Evolutionary conservation across 441 rosid genomes (phyloP).

Genomic region (Omphalea diandra): DNA sequence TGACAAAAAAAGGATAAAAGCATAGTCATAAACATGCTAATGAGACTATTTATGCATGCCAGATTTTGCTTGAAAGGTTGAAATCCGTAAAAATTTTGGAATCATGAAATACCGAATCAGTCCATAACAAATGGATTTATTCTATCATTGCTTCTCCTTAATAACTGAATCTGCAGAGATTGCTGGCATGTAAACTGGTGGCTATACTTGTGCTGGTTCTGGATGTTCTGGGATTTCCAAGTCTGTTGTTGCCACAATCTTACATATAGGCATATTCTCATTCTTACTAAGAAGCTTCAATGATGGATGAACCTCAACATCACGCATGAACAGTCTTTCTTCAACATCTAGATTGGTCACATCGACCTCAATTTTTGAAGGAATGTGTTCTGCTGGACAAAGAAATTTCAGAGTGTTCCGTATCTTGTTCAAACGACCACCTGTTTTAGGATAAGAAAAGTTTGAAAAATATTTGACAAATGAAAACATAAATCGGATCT

Average conservation of each 20-base stretch:
- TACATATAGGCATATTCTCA: constrained; percentile 67
- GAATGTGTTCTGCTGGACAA: constrained; percentile 75
- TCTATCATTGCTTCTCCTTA: constrained; percentile 14
- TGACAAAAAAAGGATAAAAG: not conserved
- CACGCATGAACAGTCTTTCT: constrained; percentile 60
- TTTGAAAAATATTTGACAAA: constrained; percentile 6
- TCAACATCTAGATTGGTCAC: constrained; percentile 75
- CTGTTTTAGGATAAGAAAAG: constrained; percentile 38
- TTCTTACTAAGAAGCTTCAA: constrained; percentile 76
- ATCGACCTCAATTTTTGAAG: constrained; percentile 82
- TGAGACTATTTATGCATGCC: not conserved
- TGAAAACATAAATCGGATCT: not conserved
- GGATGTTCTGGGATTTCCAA: constrained; percentile 31
- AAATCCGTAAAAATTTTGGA: not conserved
- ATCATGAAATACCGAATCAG: constrained; percentile 9
- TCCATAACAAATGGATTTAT: constrained; percentile 12
- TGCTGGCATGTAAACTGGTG: constrained; percentile 15
- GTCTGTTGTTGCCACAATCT: constrained; percentile 51
- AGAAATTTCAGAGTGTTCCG: constrained; percentile 51
- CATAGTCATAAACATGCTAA: constrained; percentile 12
- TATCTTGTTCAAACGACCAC: constrained; percentile 55
- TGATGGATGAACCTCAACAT: constrained; percentile 63
- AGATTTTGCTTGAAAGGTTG: not conserved
- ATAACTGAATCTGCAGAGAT: constrained; percentile 5
- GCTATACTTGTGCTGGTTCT: constrained; percentile 35